Conservation (phyloP, 202 grass and related monocot genomes). For the Hordeum pubiflorum region DNA sequence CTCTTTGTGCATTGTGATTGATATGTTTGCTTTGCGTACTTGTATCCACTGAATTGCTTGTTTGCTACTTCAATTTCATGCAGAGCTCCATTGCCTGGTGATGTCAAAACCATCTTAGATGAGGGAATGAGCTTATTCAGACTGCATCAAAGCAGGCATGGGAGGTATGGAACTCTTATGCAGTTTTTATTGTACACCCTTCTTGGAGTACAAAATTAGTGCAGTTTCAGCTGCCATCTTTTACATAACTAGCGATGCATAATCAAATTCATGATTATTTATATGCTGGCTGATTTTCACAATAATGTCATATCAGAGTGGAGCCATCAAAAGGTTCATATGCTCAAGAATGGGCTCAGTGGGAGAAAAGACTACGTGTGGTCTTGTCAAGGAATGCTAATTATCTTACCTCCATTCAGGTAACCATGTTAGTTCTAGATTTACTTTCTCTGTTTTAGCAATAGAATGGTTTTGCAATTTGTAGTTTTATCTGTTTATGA, state of each 20-base stretch:
- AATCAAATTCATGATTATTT: neutral
- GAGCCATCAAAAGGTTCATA: conserved; percentile 90
- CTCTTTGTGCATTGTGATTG: conserved; percentile 6
- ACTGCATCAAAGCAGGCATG: conserved; percentile 80
- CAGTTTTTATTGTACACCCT: neutral
- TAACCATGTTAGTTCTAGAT: conserved; percentile 7
- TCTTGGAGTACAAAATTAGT: neutral
- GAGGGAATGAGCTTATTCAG: conserved; percentile 85
- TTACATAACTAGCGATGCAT: neutral
- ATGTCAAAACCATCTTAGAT: conserved; percentile 63
- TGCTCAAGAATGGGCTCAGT: conserved; percentile 77
- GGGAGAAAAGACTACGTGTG: conserved; percentile 69
- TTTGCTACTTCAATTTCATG: conserved; percentile 3
- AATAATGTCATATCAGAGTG: conserved; percentile 45
- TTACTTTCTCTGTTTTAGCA: neutral
- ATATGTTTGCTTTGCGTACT: conserved; percentile 14
- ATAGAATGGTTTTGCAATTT: neutral
- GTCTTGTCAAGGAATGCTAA: conserved; percentile 56
- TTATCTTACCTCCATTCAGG: conserved; percentile 82
- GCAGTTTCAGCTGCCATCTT: neutral
- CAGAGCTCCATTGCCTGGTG: conserved; percentile 66
- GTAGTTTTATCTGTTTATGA: neutral
- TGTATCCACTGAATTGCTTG: conserved; percentile 1
- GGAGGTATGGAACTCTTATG: conserved; percentile 60
- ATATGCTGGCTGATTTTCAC: conserved; percentile 17